Evolutionary conservation across 176 grass and related monocot species (phyloP).

Genomic region (Bromus sterilis): DNA sequence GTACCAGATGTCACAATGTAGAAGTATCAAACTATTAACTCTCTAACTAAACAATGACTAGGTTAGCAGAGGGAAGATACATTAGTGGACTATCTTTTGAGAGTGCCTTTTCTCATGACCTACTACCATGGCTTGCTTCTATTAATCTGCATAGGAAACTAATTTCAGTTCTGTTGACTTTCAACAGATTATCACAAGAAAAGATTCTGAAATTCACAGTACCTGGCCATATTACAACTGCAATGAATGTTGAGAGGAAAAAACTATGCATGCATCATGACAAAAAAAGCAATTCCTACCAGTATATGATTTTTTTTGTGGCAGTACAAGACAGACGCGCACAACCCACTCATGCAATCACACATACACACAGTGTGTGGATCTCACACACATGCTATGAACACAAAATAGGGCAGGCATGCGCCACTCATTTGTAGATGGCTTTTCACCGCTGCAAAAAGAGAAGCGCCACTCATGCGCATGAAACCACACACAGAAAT

Average conservation of each 20-base stretch:
- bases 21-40: neutral
- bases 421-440: no score
- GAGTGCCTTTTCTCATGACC: no score
- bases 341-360: neutral
- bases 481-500: neutral
- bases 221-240: neutral
- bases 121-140: slow-evolving; percentile 3
- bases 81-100: no score
- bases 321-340: neutral
- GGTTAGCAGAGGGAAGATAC: no score
- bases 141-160: neutral
- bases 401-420: no score
- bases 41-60: neutral
- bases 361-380: neutral
- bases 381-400: neutral
- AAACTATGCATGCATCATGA: neutral
- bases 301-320: neutral
- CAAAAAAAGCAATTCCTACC: neutral
- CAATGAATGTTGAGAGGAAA: neutral
- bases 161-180: neutral
- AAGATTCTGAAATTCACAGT: neutral
- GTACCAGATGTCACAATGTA: neutral
- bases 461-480: no score
- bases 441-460: no score
- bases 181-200: neutral